phyloP scores from a whole-genome alignment of 2,329 filamentous ascomycete species.

The Aspergillus pseudotamarii region DNA sequence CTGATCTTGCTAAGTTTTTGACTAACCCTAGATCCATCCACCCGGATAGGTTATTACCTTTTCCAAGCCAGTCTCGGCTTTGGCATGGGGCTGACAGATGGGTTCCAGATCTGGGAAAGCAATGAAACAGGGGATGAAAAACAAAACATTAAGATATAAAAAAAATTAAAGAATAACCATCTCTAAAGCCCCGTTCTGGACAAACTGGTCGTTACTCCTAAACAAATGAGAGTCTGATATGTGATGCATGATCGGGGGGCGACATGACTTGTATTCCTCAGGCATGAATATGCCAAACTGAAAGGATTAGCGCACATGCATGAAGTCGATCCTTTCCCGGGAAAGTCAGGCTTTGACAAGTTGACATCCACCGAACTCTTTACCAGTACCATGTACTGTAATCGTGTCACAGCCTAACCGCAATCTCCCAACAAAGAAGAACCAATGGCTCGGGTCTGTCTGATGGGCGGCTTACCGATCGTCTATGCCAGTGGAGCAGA shows the following conservation, averaged over 20 bases:
- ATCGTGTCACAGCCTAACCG: not conserved
- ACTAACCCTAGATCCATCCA: constrained; percentile 2
- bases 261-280: not conserved
- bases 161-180: not conserved
- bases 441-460: constrained; percentile 18
- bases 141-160: not conserved
- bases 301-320: not conserved
- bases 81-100: not conserved
- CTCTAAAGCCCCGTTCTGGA: not conserved
- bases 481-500: constrained; percentile 16
- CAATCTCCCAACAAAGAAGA: constrained; percentile 10
- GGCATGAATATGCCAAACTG: not conserved
- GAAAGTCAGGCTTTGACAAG: not conserved
- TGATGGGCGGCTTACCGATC: constrained; percentile 21
- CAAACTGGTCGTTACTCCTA: not conserved
- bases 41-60: not conserved
- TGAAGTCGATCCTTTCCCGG: not conserved
- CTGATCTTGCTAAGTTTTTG: constrained; percentile 1
- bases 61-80: not conserved
- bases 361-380: constrained; percentile 2
- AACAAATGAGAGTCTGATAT: not conserved
- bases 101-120: not conserved
- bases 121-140: not conserved
- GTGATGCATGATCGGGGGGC: not conserved
- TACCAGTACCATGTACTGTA: constrained; percentile 4